Conservation (phyloP, 73 alveolate genomes). For the Blepharisma stoltei region DNA sequence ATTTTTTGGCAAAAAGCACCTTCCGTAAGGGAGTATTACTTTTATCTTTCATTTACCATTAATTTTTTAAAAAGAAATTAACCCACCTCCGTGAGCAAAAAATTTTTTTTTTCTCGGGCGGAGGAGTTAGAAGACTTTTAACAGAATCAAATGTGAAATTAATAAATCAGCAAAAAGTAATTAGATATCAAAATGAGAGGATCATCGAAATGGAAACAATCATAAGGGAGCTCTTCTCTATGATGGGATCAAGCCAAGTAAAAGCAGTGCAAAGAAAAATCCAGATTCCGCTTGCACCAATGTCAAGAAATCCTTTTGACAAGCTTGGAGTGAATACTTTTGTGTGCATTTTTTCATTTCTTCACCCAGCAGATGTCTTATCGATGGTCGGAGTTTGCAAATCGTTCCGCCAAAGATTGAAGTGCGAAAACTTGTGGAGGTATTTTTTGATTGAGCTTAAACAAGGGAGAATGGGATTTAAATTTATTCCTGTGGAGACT, state of each 20-base stretch:
- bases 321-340: slow-evolving; percentile 11
- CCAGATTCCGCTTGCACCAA: neutral
- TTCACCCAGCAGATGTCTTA: neutral
- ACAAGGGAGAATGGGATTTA: neutral
- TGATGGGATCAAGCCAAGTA: neutral
- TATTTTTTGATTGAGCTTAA: neutral
- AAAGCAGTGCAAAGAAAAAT: neutral
- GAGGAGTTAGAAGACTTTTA: neutral
- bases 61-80: too few relatives aligned
- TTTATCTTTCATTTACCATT: too few relatives aligned
- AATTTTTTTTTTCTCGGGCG: too few relatives aligned
- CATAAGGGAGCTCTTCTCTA: neutral
- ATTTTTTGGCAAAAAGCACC: too few relatives aligned
- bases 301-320: slow-evolving; percentile 1
- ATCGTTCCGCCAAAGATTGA: neutral
- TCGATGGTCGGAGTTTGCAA: neutral
- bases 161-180: neutral
- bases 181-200: neutral
- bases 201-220: slow-evolving; percentile 14
- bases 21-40: too few relatives aligned
- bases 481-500: too few relatives aligned
- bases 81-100: too few relatives aligned
- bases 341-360: neutral
- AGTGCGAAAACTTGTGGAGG: neutral
- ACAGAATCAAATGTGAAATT: slow-evolving; percentile 4